Evolutionary conservation across 768 basidiomycete species (phyloP).

Genomic region (Kwoniella europaea): DNA sequence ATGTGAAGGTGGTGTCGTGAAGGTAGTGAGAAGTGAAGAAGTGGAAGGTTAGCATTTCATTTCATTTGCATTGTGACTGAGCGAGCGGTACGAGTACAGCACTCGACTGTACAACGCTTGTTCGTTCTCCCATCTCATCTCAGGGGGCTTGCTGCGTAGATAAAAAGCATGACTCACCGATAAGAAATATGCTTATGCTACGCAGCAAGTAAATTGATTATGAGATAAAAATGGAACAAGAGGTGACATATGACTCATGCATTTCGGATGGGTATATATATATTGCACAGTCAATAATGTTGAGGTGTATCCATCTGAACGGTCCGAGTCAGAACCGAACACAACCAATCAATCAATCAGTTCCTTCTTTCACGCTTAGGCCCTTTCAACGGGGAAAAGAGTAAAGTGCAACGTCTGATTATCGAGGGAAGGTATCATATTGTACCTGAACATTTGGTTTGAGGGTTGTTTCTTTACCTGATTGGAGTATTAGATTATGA

Average conservation of each 20-base stretch:
- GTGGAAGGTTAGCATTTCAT: not conserved
- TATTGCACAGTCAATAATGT: not conserved
- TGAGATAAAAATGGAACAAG: not conserved
- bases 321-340: not conserved
- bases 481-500: not conserved
- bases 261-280: not conserved
- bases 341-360: not conserved
- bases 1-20: not conserved
- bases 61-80: not conserved
- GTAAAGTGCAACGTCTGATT: not conserved
- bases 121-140: not conserved
- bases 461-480: not conserved
- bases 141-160: not conserved
- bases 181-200: not conserved
- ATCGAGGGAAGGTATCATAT: not conserved
- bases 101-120: not conserved
- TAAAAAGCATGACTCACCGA: not conserved
- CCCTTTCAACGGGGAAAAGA: not conserved
- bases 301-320: not conserved
- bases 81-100: not conserved
- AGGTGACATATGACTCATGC: not conserved
- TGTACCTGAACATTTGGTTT: not conserved
- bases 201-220: not conserved
- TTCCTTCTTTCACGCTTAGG: not conserved
- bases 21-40: not conserved